These are phyloP conservation scores for Fusarium tricinctum DNA, from an alignment of 2,329 filamentous ascomycete genomes.

Conservation along the genomic window DNA sequence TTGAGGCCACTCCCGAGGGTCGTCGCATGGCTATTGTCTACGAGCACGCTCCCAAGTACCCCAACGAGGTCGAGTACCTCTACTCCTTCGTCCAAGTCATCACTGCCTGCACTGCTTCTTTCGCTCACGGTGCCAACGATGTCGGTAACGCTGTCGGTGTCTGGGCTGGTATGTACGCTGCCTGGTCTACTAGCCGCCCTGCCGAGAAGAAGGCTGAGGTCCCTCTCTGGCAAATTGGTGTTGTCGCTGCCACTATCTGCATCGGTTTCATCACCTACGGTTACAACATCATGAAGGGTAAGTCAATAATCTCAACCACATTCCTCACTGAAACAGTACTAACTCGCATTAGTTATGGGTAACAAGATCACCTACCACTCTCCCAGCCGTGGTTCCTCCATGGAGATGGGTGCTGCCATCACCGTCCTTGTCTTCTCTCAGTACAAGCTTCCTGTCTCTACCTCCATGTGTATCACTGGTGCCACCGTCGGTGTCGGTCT, in stretches of 20 bases:
- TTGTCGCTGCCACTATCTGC: slow-evolving; percentile 74
- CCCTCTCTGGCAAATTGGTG: slow-evolving; percentile 81
- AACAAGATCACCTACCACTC: slow-evolving; percentile 83
- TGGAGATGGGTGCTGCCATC: slow-evolving; percentile 85
- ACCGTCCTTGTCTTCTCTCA: slow-evolving; percentile 83
- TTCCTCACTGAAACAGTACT: slow-evolving; percentile 5
- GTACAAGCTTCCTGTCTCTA: slow-evolving; percentile 81
- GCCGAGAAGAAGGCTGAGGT: slow-evolving; percentile 74
- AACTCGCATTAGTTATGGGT: slow-evolving; percentile 74
- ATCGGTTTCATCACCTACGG: slow-evolving; percentile 80
- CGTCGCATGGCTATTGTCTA: slow-evolving; percentile 73
- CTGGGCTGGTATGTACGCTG: slow-evolving; percentile 78
- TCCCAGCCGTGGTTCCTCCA: slow-evolving; percentile 71
- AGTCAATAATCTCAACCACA: slow-evolving; percentile 45
- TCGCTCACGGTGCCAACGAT: slow-evolving; percentile 83
- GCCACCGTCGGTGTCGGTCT: slow-evolving; percentile 83
- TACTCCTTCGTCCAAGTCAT: slow-evolving; percentile 77
- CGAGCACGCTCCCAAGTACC: slow-evolving; percentile 72
- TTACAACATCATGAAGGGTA: slow-evolving; percentile 87
- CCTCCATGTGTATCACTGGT: slow-evolving; percentile 84
- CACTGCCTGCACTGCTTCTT: slow-evolving; percentile 79
- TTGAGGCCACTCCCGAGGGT: slow-evolving; percentile 79
- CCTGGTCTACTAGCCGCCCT: slow-evolving; percentile 74
- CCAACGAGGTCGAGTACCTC: slow-evolving; percentile 78
- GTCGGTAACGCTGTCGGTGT: slow-evolving; percentile 79